Evolutionary conservation across 1,139 yeast genomes (phyloP).

Genomic region (Kurtzmaniella quercitrusa): DNA sequence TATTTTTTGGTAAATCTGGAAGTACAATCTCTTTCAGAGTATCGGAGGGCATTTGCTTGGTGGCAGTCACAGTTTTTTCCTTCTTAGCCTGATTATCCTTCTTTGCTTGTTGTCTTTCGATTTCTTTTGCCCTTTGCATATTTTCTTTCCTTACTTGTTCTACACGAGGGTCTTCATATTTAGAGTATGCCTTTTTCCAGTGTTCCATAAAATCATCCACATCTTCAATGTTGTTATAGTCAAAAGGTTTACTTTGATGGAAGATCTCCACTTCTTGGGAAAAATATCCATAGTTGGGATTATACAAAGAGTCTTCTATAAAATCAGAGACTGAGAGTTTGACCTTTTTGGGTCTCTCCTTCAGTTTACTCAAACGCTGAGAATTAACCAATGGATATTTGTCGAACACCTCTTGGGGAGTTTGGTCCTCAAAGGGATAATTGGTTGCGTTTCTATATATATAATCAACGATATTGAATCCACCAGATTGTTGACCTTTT

Average conservation of each 20-base stretch:
- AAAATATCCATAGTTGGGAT: slow-evolving; percentile 80
- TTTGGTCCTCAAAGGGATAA: slow-evolving; percentile 36
- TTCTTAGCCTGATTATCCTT: slow-evolving; percentile 10
- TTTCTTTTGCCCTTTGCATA: slow-evolving; percentile 5
- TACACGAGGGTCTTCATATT: slow-evolving; percentile 39
- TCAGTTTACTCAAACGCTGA: slow-evolving; percentile 40
- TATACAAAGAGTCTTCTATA: slow-evolving; percentile 80
- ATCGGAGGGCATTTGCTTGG: background rate
- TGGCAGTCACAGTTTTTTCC: slow-evolving; percentile 3
- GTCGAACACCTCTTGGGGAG: slow-evolving; percentile 40
- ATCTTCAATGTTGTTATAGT: slow-evolving; percentile 54
- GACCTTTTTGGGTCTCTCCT: slow-evolving; percentile 53
- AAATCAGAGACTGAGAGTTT: slow-evolving; percentile 75
- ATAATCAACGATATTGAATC: slow-evolving; percentile 31
- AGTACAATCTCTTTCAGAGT: slow-evolving; percentile 10
- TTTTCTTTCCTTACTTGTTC: slow-evolving; percentile 9
- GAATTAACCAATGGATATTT: slow-evolving; percentile 40
- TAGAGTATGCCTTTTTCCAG: slow-evolving; percentile 66
- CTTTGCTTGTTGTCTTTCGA: slow-evolving; percentile 4
- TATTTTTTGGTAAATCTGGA: slow-evolving; percentile 12
- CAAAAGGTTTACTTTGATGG: slow-evolving; percentile 57
- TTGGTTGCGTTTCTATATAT: slow-evolving; percentile 41
- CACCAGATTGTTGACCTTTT: slow-evolving; percentile 8
- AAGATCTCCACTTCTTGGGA: slow-evolving; percentile 75
- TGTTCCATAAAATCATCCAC: slow-evolving; percentile 66